Evolutionary conservation across 2,329 filamentous ascomycete species (phyloP), one percentile per base, ranked within the genome.

Genomic region (Nemania sp.): DNA sequence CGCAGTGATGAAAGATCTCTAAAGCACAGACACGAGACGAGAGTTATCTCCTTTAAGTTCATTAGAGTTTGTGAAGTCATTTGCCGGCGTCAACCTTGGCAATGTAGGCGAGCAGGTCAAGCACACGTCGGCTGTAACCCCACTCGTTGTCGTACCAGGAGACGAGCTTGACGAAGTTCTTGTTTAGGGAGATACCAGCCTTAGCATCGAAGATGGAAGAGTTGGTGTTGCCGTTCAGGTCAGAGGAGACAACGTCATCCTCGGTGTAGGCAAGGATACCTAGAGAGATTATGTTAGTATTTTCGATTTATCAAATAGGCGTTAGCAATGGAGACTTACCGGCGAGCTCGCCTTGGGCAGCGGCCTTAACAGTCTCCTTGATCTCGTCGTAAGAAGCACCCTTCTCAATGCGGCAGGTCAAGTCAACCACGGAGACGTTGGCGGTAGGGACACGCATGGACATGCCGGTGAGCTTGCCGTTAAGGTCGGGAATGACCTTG

Each of bases 381-480:
- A 99, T 98, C 83, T 97, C 86, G 67, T 97, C 94, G 84, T 96
- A 96, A 75, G 83, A 83, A 79, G 93, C 94, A 78, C 84, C 85
- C 92, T 98, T 98, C 90, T 97, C 93, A 77, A 97, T 88, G 79
- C 95, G 94, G 89, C 86, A 90, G 79, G 96, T 99, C 82, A 99
- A 86, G 86, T 99, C 96, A 80, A 99, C 96, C 83, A 98, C 96
- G 78, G 96, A 99, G 83, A 99, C 96, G 89, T 99, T 98, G 88
- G 93, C 85, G 77, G 96, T 98, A 77, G 96, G 96, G 68, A 99
- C 95, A 92, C 96, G 96, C 92, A 99, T 96, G 80, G 96, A 89
- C 96, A 99, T 98, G 87, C 96, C 96, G 75, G 96, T 99, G 76
- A 98, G 93, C 92, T 99, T 99, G 90, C 96, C 96, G 87, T 98